Percentiles rank a stretch among this genome's conserved stretches.
phyloP scores from a whole-genome alignment of 2,329 filamentous ascomycete species.

The Hymenoscyphus salicellus region DNA sequence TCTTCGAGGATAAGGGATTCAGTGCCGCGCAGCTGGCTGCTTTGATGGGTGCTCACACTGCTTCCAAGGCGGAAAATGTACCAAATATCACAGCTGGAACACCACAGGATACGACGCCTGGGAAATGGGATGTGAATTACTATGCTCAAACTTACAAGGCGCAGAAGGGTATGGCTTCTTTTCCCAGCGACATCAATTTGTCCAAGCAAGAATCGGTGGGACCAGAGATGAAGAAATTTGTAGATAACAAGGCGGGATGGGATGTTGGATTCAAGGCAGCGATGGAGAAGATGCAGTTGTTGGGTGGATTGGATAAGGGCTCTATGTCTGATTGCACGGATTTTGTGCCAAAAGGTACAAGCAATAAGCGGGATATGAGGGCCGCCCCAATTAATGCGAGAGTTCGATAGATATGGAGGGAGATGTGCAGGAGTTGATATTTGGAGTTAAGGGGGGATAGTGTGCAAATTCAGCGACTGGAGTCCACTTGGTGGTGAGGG shows the following conservation, averaged over 20 bases:
- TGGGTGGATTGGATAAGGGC: constrained; percentile 9
- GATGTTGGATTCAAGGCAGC: constrained; percentile 35
- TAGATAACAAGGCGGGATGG: constrained; percentile 37
- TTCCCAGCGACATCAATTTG: constrained; percentile 85
- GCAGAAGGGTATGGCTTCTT: constrained; percentile 57
- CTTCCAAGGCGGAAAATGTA: constrained; percentile 34
- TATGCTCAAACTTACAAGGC: constrained; percentile 35
- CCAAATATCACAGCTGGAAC: constrained; percentile 31
- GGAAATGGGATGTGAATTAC: constrained; percentile 39
- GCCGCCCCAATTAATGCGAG: constrained; percentile 14
- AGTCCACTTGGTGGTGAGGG: neutral
- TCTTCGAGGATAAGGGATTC: constrained; percentile 40
- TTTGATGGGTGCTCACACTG: constrained; percentile 39
- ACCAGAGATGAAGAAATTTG: constrained; percentile 37
- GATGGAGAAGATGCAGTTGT: constrained; percentile 19
- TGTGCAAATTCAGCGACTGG: neutral
- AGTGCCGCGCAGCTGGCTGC: constrained; percentile 38
- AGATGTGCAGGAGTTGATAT: neutral
- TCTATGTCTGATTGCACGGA: constrained; percentile 19
- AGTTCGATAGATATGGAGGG: constrained; percentile 3
- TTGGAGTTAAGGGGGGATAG: neutral
- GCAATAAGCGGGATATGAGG: constrained; percentile 17
- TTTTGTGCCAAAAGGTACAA: constrained; percentile 14
- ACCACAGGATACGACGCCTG: constrained; percentile 37
- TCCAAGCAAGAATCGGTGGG: constrained; percentile 77